Evolutionary conservation across 2,329 filamentous ascomycete genomes (phyloP), one percentile per base, ranked within the genome.

Genomic region (Didymosphaeria variabile): DNA sequence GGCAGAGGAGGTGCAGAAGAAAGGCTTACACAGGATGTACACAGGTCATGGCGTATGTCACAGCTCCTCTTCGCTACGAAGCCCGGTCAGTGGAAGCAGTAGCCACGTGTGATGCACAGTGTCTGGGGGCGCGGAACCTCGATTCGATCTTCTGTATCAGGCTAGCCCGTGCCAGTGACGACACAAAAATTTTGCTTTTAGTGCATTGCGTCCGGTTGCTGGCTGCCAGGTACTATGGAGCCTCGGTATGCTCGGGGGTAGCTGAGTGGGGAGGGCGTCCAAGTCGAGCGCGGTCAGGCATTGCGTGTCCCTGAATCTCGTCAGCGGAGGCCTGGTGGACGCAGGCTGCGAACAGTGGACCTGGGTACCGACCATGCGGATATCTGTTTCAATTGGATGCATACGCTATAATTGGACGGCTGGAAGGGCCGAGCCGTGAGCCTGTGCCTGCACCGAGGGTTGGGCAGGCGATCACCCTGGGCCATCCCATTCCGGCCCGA

Each of bases 81-180:
- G 21, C 23, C 15, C 21, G 19, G 21, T 26, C 40, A 40, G 34
- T 29, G 21, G 13, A 29, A 19, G 50, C 34, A 12, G 23, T 12
- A 53, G 21, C 36, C 50, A 42, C 50, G 50, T 40, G 50, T 42
- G 50, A 26, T 53, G 34, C 50, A 53, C 50, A 15, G n/a, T 34
- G 8, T 12, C 6, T 31, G 13, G 12, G 50, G 21, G 21, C 21
- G 15, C 34, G 19, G 36, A 6, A 32, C 9, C 21, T 53, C 50
- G 50, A 42, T 40, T 40, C 50, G 50, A 53, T 26, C 9, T 53
- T 40, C 50, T 53, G 2, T 23, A 53, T 53, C 5, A 40, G 21
- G 50, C 34, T 53, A 53, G 29, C 2, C 7, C 36, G 5, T 15
- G 3, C 1, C 32, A 17, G 31, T 34, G 29, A 29, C 47, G 40